Percentiles rank a stretch among this genome's conserved stretches.
phyloP scores from a whole-genome alignment of 148 eudicot genomes.

The Hydrangea macrophylla region DNA sequence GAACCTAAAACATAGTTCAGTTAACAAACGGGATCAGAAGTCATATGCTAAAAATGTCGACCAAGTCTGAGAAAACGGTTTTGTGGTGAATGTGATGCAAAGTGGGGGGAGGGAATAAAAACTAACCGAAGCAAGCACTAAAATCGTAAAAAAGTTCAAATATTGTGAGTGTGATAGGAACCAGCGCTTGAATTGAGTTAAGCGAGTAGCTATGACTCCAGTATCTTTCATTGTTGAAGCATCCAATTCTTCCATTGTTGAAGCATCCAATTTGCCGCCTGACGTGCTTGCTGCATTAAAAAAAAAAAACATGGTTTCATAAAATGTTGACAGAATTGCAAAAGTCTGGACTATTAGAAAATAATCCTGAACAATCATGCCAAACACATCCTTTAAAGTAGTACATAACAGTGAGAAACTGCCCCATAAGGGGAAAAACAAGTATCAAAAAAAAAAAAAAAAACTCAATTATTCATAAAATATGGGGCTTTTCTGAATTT shows the following conservation, averaged over 20 bases:
- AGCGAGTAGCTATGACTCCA: constrained; percentile 46
- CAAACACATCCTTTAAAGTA: background rate
- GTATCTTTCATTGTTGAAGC: constrained; percentile 46
- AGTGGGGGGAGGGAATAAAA: constrained; percentile 10
- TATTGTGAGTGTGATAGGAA: constrained; percentile 82
- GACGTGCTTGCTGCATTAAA: constrained; percentile 80
- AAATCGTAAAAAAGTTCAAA: constrained; percentile 76
- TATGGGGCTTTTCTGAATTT: too few relatives aligned
- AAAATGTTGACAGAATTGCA: background rate
- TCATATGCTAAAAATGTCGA: too few relatives aligned
- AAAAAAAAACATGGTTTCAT: background rate
- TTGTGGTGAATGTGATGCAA: background rate
- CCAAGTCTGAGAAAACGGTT: background rate
- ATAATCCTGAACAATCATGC: background rate
- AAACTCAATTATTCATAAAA: too few relatives aligned
- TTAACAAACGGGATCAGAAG: constrained; percentile 7
- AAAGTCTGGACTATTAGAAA: background rate
- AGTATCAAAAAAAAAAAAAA: background rate
- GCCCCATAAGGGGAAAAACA: background rate
- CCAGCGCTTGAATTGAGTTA: constrained; percentile 62
- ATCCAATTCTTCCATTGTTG: constrained; percentile 66
- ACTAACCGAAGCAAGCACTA: constrained; percentile 96
- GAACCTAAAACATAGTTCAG: constrained; percentile 50
- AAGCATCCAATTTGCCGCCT: constrained; percentile 51
- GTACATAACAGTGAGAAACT: background rate